These are phyloP conservation scores for Trichoderma reesei DNA, from an alignment of 495 filamentous ascomycete genomes.

Conservation along the genomic window DNA sequence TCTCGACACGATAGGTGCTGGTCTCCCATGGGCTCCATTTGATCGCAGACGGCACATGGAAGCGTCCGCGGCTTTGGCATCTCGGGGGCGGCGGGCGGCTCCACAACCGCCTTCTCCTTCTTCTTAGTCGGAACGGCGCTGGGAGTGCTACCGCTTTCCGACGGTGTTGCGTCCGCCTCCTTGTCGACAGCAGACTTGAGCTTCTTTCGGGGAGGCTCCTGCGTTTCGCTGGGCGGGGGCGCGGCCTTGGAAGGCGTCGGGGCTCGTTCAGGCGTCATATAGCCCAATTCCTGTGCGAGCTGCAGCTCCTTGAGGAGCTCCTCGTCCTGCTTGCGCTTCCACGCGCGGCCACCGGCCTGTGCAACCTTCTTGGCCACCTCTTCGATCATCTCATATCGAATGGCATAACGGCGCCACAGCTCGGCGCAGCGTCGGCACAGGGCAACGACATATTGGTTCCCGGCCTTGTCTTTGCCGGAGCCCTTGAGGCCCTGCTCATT, in stretches of 20 bases:
- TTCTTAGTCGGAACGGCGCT: slow-evolving; percentile 45
- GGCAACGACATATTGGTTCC: slow-evolving; percentile 61
- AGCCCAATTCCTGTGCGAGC: slow-evolving; percentile 40
- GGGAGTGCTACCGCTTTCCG: slow-evolving; percentile 15
- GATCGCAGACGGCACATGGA: slow-evolving; percentile 76
- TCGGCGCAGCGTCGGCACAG: slow-evolving; percentile 84
- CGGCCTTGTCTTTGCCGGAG: slow-evolving; percentile 57
- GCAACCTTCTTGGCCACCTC: slow-evolving; percentile 86
- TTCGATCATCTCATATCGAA: slow-evolving; percentile 93
- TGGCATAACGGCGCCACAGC: slow-evolving; percentile 88
- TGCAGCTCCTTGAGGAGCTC: slow-evolving; percentile 75
- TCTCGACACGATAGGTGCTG: slow-evolving; percentile 68
- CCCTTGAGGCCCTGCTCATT: slow-evolving; percentile 56
- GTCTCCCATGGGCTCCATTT: slow-evolving; percentile 60
- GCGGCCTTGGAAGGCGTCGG: slow-evolving; percentile 33
- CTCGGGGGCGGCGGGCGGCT: slow-evolving; percentile 55
- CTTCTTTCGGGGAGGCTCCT: slow-evolving; percentile 47
- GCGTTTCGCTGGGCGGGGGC: slow-evolving; percentile 22
- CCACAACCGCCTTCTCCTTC: slow-evolving; percentile 46
- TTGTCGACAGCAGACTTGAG: slow-evolving; percentile 35
- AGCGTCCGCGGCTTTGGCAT: slow-evolving; percentile 65
- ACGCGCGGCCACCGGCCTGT: slow-evolving; percentile 69
- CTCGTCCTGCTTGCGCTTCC: slow-evolving; percentile 83
- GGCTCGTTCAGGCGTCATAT: slow-evolving; percentile 30
- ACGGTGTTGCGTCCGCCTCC: slow-evolving; percentile 20